Evolutionary conservation across 257 asterid genomes (phyloP), one percentile per base, ranked within the genome.

Genomic region (Lycium barbarum): DNA sequence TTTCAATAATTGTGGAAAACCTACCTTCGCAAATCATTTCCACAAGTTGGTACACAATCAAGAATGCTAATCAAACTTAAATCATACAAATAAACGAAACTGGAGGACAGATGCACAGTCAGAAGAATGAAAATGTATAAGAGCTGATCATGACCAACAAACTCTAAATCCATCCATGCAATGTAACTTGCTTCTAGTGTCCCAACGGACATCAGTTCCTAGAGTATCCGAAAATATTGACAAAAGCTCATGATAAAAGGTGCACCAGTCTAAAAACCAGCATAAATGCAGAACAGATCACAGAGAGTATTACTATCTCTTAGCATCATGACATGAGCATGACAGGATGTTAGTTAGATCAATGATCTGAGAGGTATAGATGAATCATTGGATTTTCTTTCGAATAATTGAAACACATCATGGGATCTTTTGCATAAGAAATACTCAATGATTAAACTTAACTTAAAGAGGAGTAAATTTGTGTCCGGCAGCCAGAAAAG

Each of bases 401-500:
- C 14, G 3, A 0, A 49, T 20, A 11, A 49, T 74, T 49, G 61
- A 76, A 26, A 54, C 47, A 51, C 45, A 0, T 17, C 47, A 26
- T 15, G 14, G 43, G 61, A 76, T 51, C 45, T 26, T 76, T 76
- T 26, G 82, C 47, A 53, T 76, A 76, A 76, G 82, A 76, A 36
- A 53, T 76, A 53, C 82, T 76, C 82, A 76, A 8, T 73, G 68
- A 33, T 73, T 36, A 84, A 49, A 74, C 84, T 67, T 74, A 26
- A 5, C 88, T 83, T 74, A 58, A 87, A 79, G 84, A 84, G 72
- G 81, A 74, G 71, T 45, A 38, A 63, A 88, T 87, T 78, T 49
- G 63, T 84, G 55, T 53, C 81, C 80, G 86, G 87, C 92, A 96
- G 99, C 99, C 98, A 71, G 98, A 95, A 90, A 95, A 92, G 92